phyloP scores from a whole-genome alignment of 345 rosid genomes.

The Psidium friedrichsthalianum region DNA sequence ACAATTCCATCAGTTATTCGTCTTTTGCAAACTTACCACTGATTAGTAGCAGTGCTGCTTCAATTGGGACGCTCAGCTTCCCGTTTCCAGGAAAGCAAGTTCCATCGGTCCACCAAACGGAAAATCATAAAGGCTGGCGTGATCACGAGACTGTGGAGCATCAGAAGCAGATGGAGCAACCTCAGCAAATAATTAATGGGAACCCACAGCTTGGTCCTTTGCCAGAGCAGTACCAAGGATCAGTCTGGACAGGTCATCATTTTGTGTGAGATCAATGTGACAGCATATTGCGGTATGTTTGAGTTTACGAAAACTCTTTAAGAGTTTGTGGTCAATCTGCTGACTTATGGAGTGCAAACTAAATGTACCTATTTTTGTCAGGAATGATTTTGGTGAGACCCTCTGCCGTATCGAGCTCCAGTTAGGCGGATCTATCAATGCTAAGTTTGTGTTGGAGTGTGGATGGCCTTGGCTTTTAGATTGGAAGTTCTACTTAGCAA shows the following conservation, averaged over 20 bases:
- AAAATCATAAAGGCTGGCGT: background rate
- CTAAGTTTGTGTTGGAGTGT: conserved; percentile 64
- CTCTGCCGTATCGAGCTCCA: conserved; percentile 51
- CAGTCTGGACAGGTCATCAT: conserved; percentile 61
- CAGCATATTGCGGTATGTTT: conserved; percentile 34
- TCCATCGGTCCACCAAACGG: conserved; percentile 8
- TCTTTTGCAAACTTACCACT: conserved; percentile 38
- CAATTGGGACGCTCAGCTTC: conserved; percentile 46
- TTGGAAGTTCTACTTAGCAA: conserved; percentile 54
- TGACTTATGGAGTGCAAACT: background rate
- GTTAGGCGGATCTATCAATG: conserved; percentile 44
- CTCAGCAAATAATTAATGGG: conserved; percentile 22
- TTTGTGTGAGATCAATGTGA: conserved; percentile 69
- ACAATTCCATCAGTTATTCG: conserved; percentile 20
- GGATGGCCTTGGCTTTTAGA: conserved; percentile 60
- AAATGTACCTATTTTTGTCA: background rate
- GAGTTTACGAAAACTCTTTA: background rate
- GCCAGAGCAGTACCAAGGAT: conserved; percentile 75
- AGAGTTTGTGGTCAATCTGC: background rate
- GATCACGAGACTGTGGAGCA: conserved; percentile 31
- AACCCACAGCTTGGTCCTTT: conserved; percentile 49
- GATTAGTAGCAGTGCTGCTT: conserved; percentile 32
- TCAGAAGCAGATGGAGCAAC: conserved; percentile 23
- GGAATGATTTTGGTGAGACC: conserved; percentile 51
- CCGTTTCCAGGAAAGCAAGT: conserved; percentile 87